These are phyloP conservation scores for Arabidopsis lyrata DNA, from an alignment of 441 rosid genomes.

Conservation along the genomic window DNA sequence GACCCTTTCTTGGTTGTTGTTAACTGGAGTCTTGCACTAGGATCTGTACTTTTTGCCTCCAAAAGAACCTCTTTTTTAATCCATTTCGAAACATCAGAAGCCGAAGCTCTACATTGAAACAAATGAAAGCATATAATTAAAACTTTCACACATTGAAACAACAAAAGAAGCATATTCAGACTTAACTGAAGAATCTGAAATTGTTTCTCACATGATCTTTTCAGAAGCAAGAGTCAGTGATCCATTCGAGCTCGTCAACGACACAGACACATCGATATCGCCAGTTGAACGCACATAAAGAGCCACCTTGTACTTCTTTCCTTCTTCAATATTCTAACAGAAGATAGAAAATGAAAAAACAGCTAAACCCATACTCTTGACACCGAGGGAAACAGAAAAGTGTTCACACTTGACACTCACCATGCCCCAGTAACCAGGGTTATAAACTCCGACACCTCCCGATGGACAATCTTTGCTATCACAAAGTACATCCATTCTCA, in stretches of 20 bases:
- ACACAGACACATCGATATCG: conserved; percentile 64
- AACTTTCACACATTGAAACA: background rate
- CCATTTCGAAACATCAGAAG: conserved; percentile 78
- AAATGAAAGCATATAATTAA: conserved; percentile 5
- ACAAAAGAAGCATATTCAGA: conserved; percentile 1
- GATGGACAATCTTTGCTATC: conserved; percentile 65
- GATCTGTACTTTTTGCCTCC: conserved; percentile 69
- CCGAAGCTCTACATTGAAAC: conserved; percentile 62
- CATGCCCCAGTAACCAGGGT: conserved; percentile 98
- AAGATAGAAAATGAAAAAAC: conserved; percentile 4
- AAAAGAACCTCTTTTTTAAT: conserved; percentile 70
- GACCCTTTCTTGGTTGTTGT: conserved; percentile 65
- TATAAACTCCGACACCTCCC: conserved; percentile 84
- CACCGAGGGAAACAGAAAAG: conserved; percentile 4
- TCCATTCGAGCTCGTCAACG: conserved; percentile 71
- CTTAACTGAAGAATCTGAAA: conserved; percentile 17
- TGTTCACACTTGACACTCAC: conserved; percentile 44
- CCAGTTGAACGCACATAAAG: conserved; percentile 71
- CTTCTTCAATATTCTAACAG: conserved; percentile 71
- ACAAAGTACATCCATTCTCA: conserved; percentile 80
- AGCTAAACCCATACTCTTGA: conserved; percentile 8
- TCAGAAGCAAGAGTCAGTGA: conserved; percentile 61
- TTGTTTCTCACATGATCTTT: conserved; percentile 56
- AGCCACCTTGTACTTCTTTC: conserved; percentile 73
- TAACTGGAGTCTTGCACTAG: conserved; percentile 72